Conservation (phyloP, 208 protist genomes). For the Acanthamoeba healyi region DNA sequence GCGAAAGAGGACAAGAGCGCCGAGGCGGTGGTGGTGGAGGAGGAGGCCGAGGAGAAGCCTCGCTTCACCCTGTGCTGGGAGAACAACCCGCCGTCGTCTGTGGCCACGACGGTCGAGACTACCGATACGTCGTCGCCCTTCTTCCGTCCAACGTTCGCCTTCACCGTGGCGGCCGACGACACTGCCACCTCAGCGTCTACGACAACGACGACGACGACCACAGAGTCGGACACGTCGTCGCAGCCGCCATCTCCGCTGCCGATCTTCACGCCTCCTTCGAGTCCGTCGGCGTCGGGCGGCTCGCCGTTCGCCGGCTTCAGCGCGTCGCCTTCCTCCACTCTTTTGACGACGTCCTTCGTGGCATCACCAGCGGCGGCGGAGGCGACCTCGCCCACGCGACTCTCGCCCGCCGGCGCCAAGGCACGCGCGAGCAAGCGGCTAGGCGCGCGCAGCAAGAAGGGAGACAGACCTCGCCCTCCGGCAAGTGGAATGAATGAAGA, state of each 20-base stretch:
- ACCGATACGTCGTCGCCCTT: not conserved
- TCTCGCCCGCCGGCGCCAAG: not conserved
- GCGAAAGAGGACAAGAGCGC: not conserved
- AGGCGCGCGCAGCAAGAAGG: not conserved
- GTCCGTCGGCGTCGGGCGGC: not conserved
- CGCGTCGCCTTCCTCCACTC: no score
- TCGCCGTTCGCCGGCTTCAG: not conserved
- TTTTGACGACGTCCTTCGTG: no score
- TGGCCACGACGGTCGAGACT: not conserved
- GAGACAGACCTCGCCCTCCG: no score
- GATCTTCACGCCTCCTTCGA: not conserved
- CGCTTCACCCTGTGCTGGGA: not conserved
- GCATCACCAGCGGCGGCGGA: no score
- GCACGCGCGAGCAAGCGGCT: not conserved
- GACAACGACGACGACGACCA: no score
- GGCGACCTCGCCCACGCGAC: not conserved
- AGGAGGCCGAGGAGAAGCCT: not conserved
- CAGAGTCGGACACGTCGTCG: not conserved
- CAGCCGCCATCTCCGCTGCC: not conserved
- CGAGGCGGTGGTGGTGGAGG: not conserved
- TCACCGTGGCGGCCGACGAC: not conserved
- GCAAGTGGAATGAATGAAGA: no score
- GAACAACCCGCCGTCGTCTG: not conserved
- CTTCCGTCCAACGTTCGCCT: not conserved
- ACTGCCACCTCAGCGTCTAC: not conserved